These are phyloP conservation scores for Cercophora scortea DNA, from an alignment of 495 filamentous ascomycete species.

Conservation along the genomic window DNA sequence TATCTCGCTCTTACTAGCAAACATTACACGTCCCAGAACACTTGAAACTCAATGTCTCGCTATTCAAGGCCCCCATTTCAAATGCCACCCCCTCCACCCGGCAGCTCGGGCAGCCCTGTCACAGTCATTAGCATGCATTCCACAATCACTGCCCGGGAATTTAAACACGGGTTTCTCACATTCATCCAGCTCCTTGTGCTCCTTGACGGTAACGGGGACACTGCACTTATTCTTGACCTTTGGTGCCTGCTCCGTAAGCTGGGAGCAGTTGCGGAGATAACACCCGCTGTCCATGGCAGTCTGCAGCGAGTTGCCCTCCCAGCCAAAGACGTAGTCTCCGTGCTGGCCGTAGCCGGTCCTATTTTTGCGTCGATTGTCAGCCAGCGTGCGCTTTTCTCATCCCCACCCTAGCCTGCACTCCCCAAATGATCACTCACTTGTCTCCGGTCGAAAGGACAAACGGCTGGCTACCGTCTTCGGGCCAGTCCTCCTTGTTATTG, in stretches of 20 bases:
- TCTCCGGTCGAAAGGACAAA: conserved; percentile 34
- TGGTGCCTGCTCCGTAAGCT: conserved; percentile 20
- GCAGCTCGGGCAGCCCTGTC: neutral
- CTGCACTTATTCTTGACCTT: conserved; percentile 26
- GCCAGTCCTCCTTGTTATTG: conserved; percentile 33
- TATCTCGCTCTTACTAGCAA: no score
- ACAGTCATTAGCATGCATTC: neutral
- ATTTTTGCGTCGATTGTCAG: neutral
- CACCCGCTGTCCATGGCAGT: conserved; percentile 35
- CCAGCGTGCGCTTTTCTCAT: neutral
- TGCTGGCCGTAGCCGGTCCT: conserved; percentile 34
- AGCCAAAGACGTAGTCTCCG: conserved; percentile 40
- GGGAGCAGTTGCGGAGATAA: conserved; percentile 23
- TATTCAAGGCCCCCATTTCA: neutral
- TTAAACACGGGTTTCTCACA: conserved; percentile 21
- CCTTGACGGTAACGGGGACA: conserved; percentile 25
- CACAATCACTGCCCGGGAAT: neutral
- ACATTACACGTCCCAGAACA: no score
- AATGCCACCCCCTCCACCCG: neutral
- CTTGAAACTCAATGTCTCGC: no score
- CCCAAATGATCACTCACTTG: conserved; percentile 17
- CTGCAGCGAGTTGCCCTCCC: conserved; percentile 32
- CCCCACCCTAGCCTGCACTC: no score
- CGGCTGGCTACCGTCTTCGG: conserved; percentile 31
- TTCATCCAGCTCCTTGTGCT: conserved; percentile 28